A percentile compares a stretch with the other conserved stretches of the same genome.
These are phyloP conservation scores for Pythium dissimile DNA, from an alignment of 352 stramenopile species.

Conservation along the genomic window DNA sequence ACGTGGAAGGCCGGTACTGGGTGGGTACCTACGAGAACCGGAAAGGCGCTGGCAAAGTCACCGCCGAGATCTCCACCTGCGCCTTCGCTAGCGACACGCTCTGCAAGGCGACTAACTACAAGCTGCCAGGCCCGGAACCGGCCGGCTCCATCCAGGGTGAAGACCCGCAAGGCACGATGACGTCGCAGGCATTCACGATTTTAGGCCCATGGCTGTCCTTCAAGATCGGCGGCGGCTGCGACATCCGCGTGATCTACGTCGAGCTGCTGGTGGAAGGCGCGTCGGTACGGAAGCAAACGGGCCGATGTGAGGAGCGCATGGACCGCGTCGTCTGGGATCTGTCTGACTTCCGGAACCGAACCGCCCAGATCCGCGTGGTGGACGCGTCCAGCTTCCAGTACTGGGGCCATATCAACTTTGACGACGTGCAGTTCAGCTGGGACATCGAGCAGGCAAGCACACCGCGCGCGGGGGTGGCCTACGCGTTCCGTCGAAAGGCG, in stretches of 20 bases:
- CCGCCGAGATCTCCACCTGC: conserved; percentile 38
- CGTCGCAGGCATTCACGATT: conserved; percentile 93
- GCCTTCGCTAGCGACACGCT: conserved; percentile 67
- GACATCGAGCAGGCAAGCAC: conserved; percentile 60
- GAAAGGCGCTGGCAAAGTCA: conserved; percentile 62
- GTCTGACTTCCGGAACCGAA: conserved; percentile 64
- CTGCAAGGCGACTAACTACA: conserved; percentile 72
- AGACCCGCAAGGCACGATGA: conserved; percentile 89
- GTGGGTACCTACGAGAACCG: conserved; percentile 93
- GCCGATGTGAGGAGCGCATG: conserved; percentile 91
- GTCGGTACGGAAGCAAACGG: conserved; percentile 82
- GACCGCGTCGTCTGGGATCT: conserved; percentile 88
- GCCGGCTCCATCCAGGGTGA: conserved; percentile 88
- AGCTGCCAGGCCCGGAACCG: conserved; percentile 54
- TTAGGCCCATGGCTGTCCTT: conserved; percentile 89
- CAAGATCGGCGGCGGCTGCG: conserved; percentile 93
- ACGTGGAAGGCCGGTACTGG: conserved; percentile 91
- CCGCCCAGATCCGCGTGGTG: conserved; percentile 92
- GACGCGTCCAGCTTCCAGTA: conserved; percentile 77
- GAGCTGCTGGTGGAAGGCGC: conserved; percentile 94
- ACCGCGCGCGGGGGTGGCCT: conserved; percentile 67
- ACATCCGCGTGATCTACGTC: conserved; percentile 89
- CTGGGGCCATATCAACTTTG: conserved; percentile 97
- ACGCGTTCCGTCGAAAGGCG: conserved; percentile 74
- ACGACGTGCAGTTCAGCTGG: conserved; percentile 95